These are phyloP conservation scores for Fusarium neocosmosporiellum DNA, from an alignment of 2,329 filamentous ascomycete species.

Conservation along the genomic window DNA sequence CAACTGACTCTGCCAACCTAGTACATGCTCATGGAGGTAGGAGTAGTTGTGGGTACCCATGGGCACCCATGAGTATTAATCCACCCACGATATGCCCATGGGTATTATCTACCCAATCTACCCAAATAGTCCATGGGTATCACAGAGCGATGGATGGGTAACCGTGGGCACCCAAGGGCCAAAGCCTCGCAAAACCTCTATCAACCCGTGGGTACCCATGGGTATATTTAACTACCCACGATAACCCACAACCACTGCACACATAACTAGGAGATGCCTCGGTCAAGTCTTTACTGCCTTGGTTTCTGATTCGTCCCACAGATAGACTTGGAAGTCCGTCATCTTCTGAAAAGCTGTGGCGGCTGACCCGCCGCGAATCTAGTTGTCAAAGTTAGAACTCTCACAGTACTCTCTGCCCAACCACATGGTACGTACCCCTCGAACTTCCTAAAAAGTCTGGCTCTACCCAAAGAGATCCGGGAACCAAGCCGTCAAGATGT, in stretches of 20 bases:
- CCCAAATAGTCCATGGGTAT: background rate
- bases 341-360: background rate
- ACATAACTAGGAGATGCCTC: background rate
- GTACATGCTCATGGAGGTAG: background rate
- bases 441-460: background rate
- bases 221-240: background rate
- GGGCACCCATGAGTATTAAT: background rate
- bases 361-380: background rate
- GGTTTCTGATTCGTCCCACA: background rate
- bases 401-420: background rate
- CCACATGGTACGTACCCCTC: background rate
- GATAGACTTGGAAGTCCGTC: background rate
- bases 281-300: background rate
- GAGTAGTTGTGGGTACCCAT: background rate
- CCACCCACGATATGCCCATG: background rate
- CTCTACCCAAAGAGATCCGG: background rate
- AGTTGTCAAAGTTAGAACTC: background rate
- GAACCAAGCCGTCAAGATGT: background rate
- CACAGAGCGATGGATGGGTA: background rate
- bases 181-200: background rate
- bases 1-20: background rate
- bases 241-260: background rate
- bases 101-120: background rate
- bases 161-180: background rate
- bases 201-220: background rate